Conservation (phyloP, 2,329 filamentous ascomycete species). For the Apiospora pterosperma region DNA sequence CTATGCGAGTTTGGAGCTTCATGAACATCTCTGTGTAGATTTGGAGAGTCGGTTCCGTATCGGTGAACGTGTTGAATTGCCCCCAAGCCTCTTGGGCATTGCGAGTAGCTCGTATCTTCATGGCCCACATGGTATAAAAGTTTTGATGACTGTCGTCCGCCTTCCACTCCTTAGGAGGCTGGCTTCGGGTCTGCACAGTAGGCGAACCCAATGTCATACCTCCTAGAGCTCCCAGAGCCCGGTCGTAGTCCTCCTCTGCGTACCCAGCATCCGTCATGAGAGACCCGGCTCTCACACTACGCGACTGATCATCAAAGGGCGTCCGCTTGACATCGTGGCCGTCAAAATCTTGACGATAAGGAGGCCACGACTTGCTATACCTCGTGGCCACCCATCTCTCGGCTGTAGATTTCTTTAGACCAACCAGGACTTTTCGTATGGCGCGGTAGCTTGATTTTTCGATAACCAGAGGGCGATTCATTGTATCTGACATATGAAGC, state of each 20-base stretch:
- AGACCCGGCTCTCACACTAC: constrained; percentile 49
- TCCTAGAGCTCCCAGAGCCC: constrained; percentile 48
- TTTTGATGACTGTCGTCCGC: constrained; percentile 26
- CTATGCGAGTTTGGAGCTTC: constrained; percentile 44
- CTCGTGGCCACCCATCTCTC: constrained; percentile 48
- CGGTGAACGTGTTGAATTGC: constrained; percentile 19
- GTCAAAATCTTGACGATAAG: constrained; percentile 54
- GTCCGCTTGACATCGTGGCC: constrained; percentile 55
- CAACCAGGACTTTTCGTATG: constrained; percentile 51
- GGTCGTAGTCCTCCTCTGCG: constrained; percentile 40
- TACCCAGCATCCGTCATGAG: constrained; percentile 58
- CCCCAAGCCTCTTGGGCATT: constrained; percentile 60
- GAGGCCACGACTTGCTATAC: constrained; percentile 55
- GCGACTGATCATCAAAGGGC: constrained; percentile 49
- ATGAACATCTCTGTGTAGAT: constrained; percentile 60
- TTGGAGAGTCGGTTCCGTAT: constrained; percentile 34
- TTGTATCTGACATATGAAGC: constrained; percentile 46
- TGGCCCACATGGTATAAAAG: constrained; percentile 46
- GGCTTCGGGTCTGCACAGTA: constrained; percentile 51
- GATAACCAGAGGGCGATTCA: constrained; percentile 48
- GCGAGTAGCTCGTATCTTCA: constrained; percentile 54
- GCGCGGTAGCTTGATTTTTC: constrained; percentile 49
- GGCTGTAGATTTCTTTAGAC: constrained; percentile 46
- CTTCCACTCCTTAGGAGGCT: constrained; percentile 29
- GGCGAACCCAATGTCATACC: constrained; percentile 50